Percentiles rank a stretch among this genome's conserved stretches.
These are phyloP conservation scores for Candida cerambycidarum DNA, from an alignment of 805 yeast species.

Conservation along the genomic window DNA sequence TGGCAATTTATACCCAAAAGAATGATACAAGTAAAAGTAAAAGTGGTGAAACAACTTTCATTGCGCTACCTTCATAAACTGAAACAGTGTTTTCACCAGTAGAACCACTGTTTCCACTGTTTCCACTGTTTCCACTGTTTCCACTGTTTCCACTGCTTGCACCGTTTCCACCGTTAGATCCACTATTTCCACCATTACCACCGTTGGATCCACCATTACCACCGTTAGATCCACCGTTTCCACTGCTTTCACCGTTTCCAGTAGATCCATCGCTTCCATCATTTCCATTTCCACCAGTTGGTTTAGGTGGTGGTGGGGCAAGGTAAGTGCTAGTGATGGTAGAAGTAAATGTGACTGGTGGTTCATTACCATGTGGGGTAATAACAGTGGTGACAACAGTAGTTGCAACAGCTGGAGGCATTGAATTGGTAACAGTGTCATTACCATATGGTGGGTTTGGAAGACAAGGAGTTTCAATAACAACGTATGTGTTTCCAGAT, in stretches of 20 bases:
- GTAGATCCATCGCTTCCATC: background rate
- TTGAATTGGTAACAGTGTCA: no score
- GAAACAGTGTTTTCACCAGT: background rate
- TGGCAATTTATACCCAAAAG: background rate
- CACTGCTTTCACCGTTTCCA: background rate
- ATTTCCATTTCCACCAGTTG: background rate
- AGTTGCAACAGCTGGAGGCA: background rate
- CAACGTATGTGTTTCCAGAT: background rate
- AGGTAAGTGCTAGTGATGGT: background rate
- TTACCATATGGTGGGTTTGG: background rate
- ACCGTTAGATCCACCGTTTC: background rate
- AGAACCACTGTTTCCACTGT: no score
- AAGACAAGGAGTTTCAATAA: background rate
- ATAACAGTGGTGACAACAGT: background rate
- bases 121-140: no score
- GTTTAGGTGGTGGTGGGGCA: background rate
- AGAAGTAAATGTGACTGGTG: background rate
- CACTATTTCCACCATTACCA: background rate
- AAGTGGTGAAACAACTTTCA: background rate
- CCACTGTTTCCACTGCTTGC: background rate
- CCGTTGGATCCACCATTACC: background rate
- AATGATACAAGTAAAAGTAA: background rate
- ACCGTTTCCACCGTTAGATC: background rate
- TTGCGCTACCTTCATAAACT: background rate
- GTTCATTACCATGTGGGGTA: background rate